Conservation (phyloP, 768 basidiomycete species). For the Mycena chlorophos region DNA sequence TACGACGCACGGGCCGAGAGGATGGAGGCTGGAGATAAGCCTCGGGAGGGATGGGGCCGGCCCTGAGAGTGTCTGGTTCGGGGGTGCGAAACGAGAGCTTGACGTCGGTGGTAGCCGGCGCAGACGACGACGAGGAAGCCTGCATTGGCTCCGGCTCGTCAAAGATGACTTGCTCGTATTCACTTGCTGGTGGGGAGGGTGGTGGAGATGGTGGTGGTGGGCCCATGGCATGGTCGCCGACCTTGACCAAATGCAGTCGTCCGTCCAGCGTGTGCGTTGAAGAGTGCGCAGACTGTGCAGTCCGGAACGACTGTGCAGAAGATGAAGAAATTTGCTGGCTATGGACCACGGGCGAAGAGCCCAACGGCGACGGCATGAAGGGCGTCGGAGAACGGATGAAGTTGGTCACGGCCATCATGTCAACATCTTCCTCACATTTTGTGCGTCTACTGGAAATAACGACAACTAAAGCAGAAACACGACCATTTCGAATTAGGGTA, state of each 20-base stretch:
- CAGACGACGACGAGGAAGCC: slow-evolving; percentile 30
- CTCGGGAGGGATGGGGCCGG: slow-evolving; percentile 36
- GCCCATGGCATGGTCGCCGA: slow-evolving; percentile 44
- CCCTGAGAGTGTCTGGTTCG: slow-evolving; percentile 22
- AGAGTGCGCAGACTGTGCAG: slow-evolving; percentile 36
- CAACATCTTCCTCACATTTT: too few species aligned
- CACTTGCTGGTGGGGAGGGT: slow-evolving; percentile 36
- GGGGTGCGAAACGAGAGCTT: slow-evolving; percentile 39
- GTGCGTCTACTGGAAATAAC: too few species aligned
- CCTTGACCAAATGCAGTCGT: slow-evolving; percentile 53
- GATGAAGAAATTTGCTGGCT: slow-evolving; percentile 33
- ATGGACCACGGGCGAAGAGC: slow-evolving; percentile 22
- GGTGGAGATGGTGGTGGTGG: slow-evolving; percentile 36
- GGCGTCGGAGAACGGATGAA: slow-evolving; percentile 29
- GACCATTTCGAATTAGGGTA: slow-evolving; percentile 16
- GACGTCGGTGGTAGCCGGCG: slow-evolving; percentile 54
- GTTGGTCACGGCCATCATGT: slow-evolving; percentile 1
- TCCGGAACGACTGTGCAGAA: slow-evolving; percentile 37
- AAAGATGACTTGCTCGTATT: slow-evolving; percentile 34
- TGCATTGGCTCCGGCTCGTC: slow-evolving; percentile 33
- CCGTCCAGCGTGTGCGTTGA: slow-evolving; percentile 42
- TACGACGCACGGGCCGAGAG: slow-evolving; percentile 55
- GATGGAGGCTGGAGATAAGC: slow-evolving; percentile 55
- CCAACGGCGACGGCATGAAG: too few species aligned
- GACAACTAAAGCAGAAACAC: background rate